Conservation (phyloP, 371 early-diverging fungal genomes). For the Umbelopsis sp. region DNA sequence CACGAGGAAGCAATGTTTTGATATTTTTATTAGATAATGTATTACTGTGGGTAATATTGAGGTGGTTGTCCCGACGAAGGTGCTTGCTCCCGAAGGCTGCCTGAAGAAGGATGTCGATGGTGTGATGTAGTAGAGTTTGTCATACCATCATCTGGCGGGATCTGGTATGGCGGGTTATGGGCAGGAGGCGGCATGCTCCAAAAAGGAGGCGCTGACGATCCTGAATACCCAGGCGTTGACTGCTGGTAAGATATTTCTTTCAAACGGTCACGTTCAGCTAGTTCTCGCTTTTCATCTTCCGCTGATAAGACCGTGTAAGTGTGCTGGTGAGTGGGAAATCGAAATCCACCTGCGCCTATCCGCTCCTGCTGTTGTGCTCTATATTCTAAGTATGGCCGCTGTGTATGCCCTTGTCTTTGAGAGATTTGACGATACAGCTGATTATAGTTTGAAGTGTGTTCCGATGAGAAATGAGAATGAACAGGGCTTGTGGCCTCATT, state of each 20-base stretch:
- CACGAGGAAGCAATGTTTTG: background rate
- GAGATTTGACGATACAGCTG: slow-evolving; percentile 48
- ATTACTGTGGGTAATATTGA: background rate
- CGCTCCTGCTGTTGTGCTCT: slow-evolving; percentile 28
- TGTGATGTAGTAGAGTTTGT: background rate
- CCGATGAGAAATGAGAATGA: slow-evolving; percentile 20
- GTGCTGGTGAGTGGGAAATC: slow-evolving; percentile 26
- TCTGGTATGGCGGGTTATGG: background rate
- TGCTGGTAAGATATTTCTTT: slow-evolving; percentile 16
- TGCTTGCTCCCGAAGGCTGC: background rate
- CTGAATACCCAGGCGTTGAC: background rate
- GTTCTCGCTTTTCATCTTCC: slow-evolving; percentile 35
- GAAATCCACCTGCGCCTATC: slow-evolving; percentile 50
- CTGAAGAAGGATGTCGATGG: background rate
- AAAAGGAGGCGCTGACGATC: slow-evolving; percentile 5
- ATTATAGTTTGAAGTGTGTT: slow-evolving; percentile 32
- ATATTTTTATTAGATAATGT: background rate
- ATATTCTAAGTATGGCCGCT: slow-evolving; percentile 45
- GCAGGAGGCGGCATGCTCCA: background rate
- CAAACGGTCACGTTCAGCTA: slow-evolving; percentile 28
- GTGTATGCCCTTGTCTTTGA: slow-evolving; percentile 33
- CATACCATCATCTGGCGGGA: background rate
- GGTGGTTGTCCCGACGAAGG: background rate
- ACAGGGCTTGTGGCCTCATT: slow-evolving; percentile 17
- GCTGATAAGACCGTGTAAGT: slow-evolving; percentile 23